Evolutionary conservation across 805 yeast genomes (phyloP), one percentile per base, ranked within the genome.

Genomic region (Metschnikowia anglica): DNA sequence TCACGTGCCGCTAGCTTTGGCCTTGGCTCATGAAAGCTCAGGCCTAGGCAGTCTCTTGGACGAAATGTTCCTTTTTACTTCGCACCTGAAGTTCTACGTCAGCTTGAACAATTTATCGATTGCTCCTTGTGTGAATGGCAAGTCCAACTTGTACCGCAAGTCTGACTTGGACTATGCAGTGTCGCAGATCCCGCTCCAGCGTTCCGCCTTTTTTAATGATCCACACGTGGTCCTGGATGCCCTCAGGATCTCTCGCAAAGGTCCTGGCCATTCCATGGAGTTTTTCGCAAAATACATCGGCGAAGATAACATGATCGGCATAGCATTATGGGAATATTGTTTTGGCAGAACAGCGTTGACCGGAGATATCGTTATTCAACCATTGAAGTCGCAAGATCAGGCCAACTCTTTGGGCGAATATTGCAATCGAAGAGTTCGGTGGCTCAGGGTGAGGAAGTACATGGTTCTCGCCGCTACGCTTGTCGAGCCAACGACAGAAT

Each of bases 121-220:
- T 25, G 95, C 95, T 0, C 95, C 96, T 0, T 88, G 97, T 63
- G 93, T 88, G 32, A 88, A 85, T 70, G 97, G 97, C 8, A 88
- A 89, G 58, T 85, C 93, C 7, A 88, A 88, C 56, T 52, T 88
- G 39, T 89, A 85, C 61, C 70, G 90, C 16, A 70, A 79, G 34
- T 77, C 86, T 0, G 85, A 77, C 41, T 63, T 88, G 19, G 88
- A 83, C 59, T 44, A 41, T 11, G 77, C 87, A 0, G 87, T 83
- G 16, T 58, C 65, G 13, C 57, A 52, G 49, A 63, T 75, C n/a
- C 63, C 65, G 7, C 32, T 31, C 25, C 38, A 46, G 11, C 44
- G 52, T 11, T 60, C 64, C 20, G 48, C 55, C 4, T 68, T 68
- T 49, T 70, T 70, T 52, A 24, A 49, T 26, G 66, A 68, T 24